Percentiles rank a stretch among this genome's conserved stretches.
phyloP scores from a whole-genome alignment of 805 yeast genomes.

The Komagataella kurtzmanii region DNA sequence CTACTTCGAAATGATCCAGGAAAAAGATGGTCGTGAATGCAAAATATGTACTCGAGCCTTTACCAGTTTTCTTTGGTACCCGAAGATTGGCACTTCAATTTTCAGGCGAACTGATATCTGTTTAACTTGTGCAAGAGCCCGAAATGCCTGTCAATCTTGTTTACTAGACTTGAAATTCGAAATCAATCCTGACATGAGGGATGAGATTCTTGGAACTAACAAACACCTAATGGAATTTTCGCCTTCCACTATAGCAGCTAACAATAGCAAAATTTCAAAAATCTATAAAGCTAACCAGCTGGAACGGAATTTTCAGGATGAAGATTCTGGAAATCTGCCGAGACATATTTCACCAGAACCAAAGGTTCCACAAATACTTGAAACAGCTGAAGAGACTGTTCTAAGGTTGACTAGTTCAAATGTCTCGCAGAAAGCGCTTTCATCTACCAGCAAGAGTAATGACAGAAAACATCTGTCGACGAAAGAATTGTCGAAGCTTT shows the following conservation, averaged over 20 bases:
- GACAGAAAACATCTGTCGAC: constrained; percentile 5
- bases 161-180: constrained; percentile 72
- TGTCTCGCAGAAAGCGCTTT: not conserved
- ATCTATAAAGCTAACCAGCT: constrained; percentile 39
- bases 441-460: not conserved
- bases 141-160: constrained; percentile 83
- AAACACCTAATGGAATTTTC: constrained; percentile 16
- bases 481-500: constrained; percentile 36
- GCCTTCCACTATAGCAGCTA: not conserved
- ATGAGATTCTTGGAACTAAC: constrained; percentile 66
- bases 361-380: constrained; percentile 15
- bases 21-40: constrained; percentile 67
- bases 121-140: constrained; percentile 60
- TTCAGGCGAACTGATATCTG: constrained; percentile 62
- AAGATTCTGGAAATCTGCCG: constrained; percentile 1
- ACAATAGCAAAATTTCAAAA: constrained; percentile 35
- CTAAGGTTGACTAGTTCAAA: constrained; percentile 21
- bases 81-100: constrained; percentile 21
- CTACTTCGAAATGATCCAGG: constrained; percentile 59
- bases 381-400: constrained; percentile 25
- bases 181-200: constrained; percentile 68
- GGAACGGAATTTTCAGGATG: constrained; percentile 10
- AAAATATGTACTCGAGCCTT: constrained; percentile 77
- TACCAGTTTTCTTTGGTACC: constrained; percentile 66
- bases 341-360: constrained; percentile 3